Evolutionary conservation across 306 rosid species (phyloP), one percentile per base, ranked within the genome.

Genomic region (Elaeagnus macrophylla): DNA sequence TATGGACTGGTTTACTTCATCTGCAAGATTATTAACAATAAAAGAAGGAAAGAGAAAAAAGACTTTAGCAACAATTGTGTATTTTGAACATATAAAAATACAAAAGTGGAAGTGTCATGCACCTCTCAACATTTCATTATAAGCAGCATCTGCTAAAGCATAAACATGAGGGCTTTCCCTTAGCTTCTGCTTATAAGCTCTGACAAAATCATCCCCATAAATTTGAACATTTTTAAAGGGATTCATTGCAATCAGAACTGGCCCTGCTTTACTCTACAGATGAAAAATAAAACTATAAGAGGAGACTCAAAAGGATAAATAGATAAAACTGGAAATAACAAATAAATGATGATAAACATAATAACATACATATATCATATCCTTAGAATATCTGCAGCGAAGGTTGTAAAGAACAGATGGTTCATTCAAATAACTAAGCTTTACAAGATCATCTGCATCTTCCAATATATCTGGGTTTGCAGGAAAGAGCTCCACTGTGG

Each of bases 381-480:
- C 94, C 67, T 68, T 86, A 56, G 88, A 71, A 81, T 80, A 88
- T 84, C 99, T 77, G 53, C 18, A 65, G 54, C 48, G 76, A 52
- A 93, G 89, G 78, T 81, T 93, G 79, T 77, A 70, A 72, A 88
- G 79, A 75, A 83, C 88, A 6, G 96, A 84, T 19, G 99, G 95
- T 59, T 93, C 99, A 32, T 93, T 93, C 71, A 93, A 73, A 65
- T 81, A 88, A 78, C 96, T 80, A 67, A 93, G 96, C 71, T 82
- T 95, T 54, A 66, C 69, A 66, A 93, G 99, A 83, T 93, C 95
- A 55, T 93, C 99, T 12, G 79, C 96, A 52, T 88, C 99, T 64
- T 82, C 83, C 52, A 93, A 65, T 54, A 82, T 77, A 75, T 84
- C 89, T 44, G 96, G 99, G 76, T 93, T 93, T 41, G 95, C 96